Evolutionary conservation across 1,284 basidiomycete species (phyloP).

Genomic region (Mycosarcoma maydis): DNA sequence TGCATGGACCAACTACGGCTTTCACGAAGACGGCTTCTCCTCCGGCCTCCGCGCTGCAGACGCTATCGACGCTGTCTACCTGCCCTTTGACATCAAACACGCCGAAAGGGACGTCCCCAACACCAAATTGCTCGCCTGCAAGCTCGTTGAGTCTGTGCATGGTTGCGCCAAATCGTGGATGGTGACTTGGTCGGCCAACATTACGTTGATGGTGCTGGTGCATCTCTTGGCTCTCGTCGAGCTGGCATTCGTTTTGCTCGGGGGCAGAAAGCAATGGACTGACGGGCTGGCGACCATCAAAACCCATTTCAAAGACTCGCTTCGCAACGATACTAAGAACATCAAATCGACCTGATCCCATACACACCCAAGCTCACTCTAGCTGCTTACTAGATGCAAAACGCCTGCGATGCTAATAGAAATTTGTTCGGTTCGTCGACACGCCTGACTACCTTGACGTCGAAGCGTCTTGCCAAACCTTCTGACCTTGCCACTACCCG

Average conservation of each 20-base stretch:
- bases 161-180: not conserved
- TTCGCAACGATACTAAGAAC: not conserved
- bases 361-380: not conserved
- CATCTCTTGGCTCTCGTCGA: constrained; percentile 14
- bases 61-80: constrained; percentile 61
- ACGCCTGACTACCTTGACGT: too few relatives aligned
- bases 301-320: constrained; percentile 4
- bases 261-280: constrained; percentile 1
- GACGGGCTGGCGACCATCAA: constrained; percentile 8
- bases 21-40: constrained; percentile 84
- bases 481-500: constrained; percentile 13
- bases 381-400: too few relatives aligned
- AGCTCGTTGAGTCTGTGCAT: constrained; percentile 12
- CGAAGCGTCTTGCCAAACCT: constrained; percentile 27
- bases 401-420: too few relatives aligned
- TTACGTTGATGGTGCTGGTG: constrained; percentile 9
- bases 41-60: constrained; percentile 67
- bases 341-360: not conserved
- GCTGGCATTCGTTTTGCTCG: not conserved
- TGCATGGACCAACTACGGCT: constrained; percentile 79
- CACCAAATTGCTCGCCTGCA: constrained; percentile 8
- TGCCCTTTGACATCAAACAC: constrained; percentile 67
- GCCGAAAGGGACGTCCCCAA: constrained; percentile 54
- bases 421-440: too few relatives aligned
- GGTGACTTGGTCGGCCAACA: not conserved